Conservation (phyloP, 2,329 filamentous ascomycete species). For the Ceratocystis colombiana region DNA sequence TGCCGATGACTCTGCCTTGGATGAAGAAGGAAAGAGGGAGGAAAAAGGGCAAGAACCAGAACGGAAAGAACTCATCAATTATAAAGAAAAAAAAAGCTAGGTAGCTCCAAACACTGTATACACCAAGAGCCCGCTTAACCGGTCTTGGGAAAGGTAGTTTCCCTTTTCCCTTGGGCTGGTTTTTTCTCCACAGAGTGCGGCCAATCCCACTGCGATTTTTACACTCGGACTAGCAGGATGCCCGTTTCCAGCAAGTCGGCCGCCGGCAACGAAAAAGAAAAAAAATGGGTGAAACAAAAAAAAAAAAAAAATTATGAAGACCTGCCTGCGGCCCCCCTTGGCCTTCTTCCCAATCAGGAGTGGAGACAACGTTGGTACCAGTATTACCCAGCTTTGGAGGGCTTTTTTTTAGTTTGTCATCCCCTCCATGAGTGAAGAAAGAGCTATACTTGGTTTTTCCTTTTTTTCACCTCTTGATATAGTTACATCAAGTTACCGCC, state of each 20-base stretch:
- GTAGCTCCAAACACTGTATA: background rate
- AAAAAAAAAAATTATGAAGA: background rate
- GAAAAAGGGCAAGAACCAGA: conserved; percentile 16
- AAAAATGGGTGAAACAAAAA: background rate
- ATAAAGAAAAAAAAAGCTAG: background rate
- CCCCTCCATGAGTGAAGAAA: background rate
- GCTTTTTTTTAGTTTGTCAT: background rate
- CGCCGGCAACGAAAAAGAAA: background rate
- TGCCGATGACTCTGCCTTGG: conserved; percentile 24
- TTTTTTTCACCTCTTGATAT: background rate
- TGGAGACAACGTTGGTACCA: background rate
- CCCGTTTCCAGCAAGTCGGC: conserved; percentile 12
- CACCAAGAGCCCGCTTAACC: conserved; percentile 13
- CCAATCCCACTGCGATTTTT: background rate
- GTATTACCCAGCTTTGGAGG: background rate
- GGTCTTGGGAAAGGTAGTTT: conserved; percentile 26
- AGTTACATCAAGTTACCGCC: background rate
- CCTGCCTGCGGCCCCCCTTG: background rate
- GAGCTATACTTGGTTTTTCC: background rate
- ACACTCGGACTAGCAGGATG: conserved; percentile 14
- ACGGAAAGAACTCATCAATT: conserved; percentile 8
- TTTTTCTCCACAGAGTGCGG: conserved; percentile 9
- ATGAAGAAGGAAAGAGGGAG: conserved; percentile 22
- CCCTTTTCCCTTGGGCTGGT: conserved; percentile 1
- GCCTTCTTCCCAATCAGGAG: background rate